Evolutionary conservation across 352 stramenopile genomes (phyloP).

Genomic region (Globisporangium nagaii): DNA sequence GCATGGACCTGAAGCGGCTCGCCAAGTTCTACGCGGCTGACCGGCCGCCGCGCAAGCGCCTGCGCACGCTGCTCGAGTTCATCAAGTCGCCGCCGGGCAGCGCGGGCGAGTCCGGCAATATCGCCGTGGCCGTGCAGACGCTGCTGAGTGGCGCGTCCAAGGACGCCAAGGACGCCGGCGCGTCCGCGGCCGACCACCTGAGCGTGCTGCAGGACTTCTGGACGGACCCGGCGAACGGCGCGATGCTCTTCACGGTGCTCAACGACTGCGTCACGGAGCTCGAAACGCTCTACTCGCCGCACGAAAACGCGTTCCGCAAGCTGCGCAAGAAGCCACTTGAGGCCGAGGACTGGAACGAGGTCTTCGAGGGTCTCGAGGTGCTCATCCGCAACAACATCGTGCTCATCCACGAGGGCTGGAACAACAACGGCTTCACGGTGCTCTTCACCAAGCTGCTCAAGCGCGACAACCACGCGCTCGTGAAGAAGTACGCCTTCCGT

Average conservation of each 20-base stretch:
- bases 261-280: conserved; percentile 80
- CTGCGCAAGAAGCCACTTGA: conserved; percentile 77
- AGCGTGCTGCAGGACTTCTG: conserved; percentile 68
- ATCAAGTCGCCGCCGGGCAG: conserved; percentile 48
- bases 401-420: conserved; percentile 74
- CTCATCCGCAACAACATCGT: conserved; percentile 69
- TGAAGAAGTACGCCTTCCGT: conserved; percentile 88
- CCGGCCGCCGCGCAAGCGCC: conserved; percentile 74
- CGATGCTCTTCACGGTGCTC: conserved; percentile 73
- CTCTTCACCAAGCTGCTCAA: conserved; percentile 84
- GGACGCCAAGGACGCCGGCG: conserved; percentile 47
- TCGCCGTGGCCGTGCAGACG: conserved; percentile 66
- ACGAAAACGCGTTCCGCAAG: conserved; percentile 79
- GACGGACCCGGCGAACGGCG: conserved; percentile 57
- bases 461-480: conserved; percentile 81
- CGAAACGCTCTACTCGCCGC: conserved; percentile 76
- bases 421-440: conserved; percentile 73
- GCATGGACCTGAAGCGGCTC: conserved; percentile 54
- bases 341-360: conserved; percentile 84
- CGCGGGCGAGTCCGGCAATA: conserved; percentile 40
- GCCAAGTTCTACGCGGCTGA: conserved; percentile 84
- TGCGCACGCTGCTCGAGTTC: conserved; percentile 81
- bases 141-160: conserved; percentile 50
- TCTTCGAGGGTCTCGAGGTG: conserved; percentile 84
- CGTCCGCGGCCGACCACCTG: conserved; percentile 29